Percentiles rank a stretch among this genome's conserved stretches.
These are phyloP conservation scores for Pseudogymnoascus verrucosus DNA, from an alignment of 2,329 filamentous ascomycete genomes.

Conservation along the genomic window DNA sequence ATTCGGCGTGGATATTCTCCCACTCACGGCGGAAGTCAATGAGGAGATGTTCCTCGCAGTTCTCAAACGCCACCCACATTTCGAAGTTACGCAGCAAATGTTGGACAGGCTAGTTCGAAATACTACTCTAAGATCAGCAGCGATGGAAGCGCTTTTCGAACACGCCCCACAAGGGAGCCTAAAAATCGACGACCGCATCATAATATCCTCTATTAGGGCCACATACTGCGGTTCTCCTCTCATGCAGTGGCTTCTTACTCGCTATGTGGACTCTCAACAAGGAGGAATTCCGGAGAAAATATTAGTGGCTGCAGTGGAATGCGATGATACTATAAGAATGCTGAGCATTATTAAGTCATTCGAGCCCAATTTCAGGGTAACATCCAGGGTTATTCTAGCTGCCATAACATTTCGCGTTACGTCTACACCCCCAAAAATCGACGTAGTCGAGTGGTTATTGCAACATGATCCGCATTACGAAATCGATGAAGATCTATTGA, in stretches of 20 bases:
- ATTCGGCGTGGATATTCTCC: neutral
- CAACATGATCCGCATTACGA: too few relatives aligned
- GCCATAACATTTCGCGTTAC: too few relatives aligned
- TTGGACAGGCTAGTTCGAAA: neutral
- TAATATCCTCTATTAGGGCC: neutral
- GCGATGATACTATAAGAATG: neutral
- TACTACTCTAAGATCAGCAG: neutral
- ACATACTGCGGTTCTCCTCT: neutral
- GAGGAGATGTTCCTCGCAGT: neutral
- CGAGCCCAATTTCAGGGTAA: too few relatives aligned
- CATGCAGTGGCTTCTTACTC: neutral
- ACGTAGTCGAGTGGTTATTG: too few relatives aligned
- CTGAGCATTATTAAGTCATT: neutral
- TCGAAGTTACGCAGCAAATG: neutral
- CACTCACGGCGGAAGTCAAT: neutral
- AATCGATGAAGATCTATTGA: too few relatives aligned
- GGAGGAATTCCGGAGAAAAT: too few relatives aligned
- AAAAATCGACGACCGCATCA: neutral
- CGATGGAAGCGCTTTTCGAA: neutral
- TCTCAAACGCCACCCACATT: neutral
- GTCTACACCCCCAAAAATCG: too few relatives aligned
- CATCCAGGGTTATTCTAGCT: too few relatives aligned
- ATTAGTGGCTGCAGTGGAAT: neutral
- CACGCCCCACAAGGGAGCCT: neutral
- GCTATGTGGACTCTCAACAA: too few relatives aligned